Conservation (phyloP, 352 stramenopile genomes). For the Pythium periplocum region DNA sequence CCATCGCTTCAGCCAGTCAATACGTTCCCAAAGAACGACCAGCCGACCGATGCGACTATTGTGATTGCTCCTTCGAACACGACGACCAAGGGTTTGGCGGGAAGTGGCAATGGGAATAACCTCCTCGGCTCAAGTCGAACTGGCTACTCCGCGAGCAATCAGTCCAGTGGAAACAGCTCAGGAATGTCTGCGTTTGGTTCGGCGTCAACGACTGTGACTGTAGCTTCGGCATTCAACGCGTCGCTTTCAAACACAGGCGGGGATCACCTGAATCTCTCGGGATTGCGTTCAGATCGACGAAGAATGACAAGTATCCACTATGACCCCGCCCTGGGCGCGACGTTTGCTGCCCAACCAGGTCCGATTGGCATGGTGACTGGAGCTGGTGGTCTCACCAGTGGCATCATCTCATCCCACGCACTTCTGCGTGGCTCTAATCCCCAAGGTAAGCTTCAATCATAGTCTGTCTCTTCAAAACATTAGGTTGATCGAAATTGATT, state of each 20-base stretch:
- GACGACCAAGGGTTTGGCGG: conserved; percentile 35
- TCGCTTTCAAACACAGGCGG: conserved; percentile 16
- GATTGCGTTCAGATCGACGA: conserved; percentile 36
- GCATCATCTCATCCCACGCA: conserved; percentile 41
- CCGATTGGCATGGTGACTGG: conserved; percentile 17
- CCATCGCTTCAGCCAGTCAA: conserved; percentile 15
- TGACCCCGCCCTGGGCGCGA: conserved; percentile 36
- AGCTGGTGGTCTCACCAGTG: conserved; percentile 8
- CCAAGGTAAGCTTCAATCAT: neutral
- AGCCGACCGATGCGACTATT: conserved; percentile 35
- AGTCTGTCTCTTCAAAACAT: no score
- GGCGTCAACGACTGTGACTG: conserved; percentile 34
- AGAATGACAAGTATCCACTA: conserved; percentile 52
- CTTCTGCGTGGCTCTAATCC: conserved; percentile 29
- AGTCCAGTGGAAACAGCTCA: conserved; percentile 5
- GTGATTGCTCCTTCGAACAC: conserved; percentile 40
- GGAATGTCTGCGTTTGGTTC: conserved; percentile 15
- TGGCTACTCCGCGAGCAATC: conserved; percentile 20
- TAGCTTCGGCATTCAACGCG: conserved; percentile 36
- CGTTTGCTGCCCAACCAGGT: conserved; percentile 2
- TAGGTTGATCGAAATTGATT: no score
- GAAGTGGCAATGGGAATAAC: conserved; percentile 13
- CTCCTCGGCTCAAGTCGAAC: no score
- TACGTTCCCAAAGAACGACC: conserved; percentile 34
- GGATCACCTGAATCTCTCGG: conserved; percentile 32